Conservation (phyloP, 345 rosid genomes). For the Geranium rotundifolium region DNA sequence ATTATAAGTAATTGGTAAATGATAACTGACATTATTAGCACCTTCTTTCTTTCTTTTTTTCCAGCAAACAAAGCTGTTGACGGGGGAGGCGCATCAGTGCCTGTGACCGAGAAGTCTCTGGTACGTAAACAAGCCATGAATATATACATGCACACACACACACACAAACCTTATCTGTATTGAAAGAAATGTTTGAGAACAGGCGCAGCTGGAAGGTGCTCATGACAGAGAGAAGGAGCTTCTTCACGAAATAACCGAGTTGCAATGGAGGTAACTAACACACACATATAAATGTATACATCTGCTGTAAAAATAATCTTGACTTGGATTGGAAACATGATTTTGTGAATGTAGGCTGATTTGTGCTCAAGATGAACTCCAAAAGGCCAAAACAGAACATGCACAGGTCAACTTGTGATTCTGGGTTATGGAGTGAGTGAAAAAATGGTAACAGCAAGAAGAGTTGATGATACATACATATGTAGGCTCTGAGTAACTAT, state of each 20-base stretch:
- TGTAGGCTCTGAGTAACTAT: too few species aligned
- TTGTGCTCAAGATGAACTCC: conserved; percentile 76
- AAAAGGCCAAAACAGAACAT: conserved; percentile 61
- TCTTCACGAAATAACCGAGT: conserved; percentile 75
- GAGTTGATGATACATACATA: too few species aligned
- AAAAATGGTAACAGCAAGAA: too few species aligned
- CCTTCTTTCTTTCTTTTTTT: background rate
- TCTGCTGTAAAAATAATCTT: background rate
- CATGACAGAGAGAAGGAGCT: conserved; percentile 88
- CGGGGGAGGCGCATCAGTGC: conserved; percentile 15
- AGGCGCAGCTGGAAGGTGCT: conserved; percentile 63
- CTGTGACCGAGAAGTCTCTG: conserved; percentile 46
- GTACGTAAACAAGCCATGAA: conserved; percentile 3
- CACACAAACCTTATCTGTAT: background rate
- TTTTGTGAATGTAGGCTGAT: conserved; percentile 41
- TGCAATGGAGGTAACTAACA: conserved; percentile 66
- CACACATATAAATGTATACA: too few species aligned
- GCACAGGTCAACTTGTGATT: conserved; percentile 33
- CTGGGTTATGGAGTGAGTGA: too few species aligned
- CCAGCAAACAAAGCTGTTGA: conserved; percentile 43
- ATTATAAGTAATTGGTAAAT: conserved; percentile 1
- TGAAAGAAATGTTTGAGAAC: background rate
- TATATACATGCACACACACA: background rate
- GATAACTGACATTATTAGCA: conserved; percentile 2
- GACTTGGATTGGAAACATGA: background rate